Percentiles rank a stretch among this genome's conserved stretches.
Conservation (phyloP, 202 grass and related monocot species). For the Zoysia matrella region DNA sequence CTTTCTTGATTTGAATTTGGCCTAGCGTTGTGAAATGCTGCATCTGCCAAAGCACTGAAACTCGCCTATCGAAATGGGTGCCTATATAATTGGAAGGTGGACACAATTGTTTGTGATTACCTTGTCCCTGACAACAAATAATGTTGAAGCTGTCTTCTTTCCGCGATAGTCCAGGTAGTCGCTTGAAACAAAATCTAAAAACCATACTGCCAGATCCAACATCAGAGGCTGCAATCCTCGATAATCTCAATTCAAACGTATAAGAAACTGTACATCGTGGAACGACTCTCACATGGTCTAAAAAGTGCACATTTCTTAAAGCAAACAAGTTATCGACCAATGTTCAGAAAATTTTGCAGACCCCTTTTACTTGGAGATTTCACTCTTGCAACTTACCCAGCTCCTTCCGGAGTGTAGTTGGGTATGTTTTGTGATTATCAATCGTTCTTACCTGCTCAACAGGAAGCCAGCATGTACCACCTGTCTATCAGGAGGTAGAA, state of each 20-base stretch:
- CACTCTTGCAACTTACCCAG: slow-evolving; percentile 49
- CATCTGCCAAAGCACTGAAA: background rate
- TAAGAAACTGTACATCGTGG: slow-evolving; percentile 47
- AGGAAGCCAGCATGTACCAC: no score
- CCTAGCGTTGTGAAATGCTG: slow-evolving; percentile 5
- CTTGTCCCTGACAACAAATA: background rate
- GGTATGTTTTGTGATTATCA: slow-evolving; percentile 51
- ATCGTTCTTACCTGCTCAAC: no score
- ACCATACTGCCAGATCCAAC: background rate
- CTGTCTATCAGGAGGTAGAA: no score
- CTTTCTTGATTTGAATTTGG: background rate
- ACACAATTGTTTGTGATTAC: background rate
- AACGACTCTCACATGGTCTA: slow-evolving; percentile 23
- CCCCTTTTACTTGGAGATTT: slow-evolving; percentile 8
- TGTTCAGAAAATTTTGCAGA: background rate
- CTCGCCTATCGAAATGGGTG: background rate
- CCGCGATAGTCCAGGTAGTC: background rate
- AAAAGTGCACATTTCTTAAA: slow-evolving; percentile 31
- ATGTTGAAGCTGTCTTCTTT: slow-evolving; percentile 11
- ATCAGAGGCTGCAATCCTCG: slow-evolving; percentile 35
- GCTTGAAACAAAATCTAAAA: slow-evolving; percentile 3
- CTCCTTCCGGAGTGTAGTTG: slow-evolving; percentile 66
- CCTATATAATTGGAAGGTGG: background rate
- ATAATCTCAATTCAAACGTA: slow-evolving; percentile 34
- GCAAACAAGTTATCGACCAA: slow-evolving; percentile 40